These are phyloP conservation scores for Pleurotus pulmonarius DNA, from an alignment of 768 basidiomycete species.

Conservation along the genomic window DNA sequence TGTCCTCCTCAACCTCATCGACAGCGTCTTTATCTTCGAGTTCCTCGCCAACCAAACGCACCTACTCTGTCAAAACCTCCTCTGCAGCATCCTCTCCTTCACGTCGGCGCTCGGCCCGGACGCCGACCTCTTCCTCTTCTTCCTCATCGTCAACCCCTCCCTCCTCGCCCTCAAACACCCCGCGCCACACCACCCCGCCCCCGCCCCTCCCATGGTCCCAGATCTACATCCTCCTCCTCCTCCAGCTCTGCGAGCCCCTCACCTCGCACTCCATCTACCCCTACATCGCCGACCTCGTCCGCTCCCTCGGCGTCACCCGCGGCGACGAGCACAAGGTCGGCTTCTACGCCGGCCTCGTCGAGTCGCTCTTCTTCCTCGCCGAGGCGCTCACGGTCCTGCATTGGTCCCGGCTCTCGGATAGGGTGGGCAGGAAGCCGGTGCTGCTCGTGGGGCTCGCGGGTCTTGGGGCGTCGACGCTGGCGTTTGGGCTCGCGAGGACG, in stretches of 20 bases:
- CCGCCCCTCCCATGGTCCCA: conserved; percentile 35
- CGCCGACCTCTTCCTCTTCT: no score
- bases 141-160: no score
- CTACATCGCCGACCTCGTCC: conserved; percentile 64
- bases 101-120: no score
- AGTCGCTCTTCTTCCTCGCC: conserved; percentile 58
- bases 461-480: conserved; percentile 47
- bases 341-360: conserved; percentile 65
- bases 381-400: conserved; percentile 57
- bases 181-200: no score
- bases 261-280: conserved; percentile 57
- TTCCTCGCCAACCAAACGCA: no score
- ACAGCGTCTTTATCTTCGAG: no score
- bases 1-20: no score
- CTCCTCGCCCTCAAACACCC: no score
- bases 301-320: conserved; percentile 57
- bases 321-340: conserved; percentile 64
- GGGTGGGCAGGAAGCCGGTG: conserved; percentile 58
- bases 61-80: no score
- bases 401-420: conserved; percentile 63
- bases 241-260: conserved; percentile 48
- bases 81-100: no score
- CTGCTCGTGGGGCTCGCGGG: conserved; percentile 54
- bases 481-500: conserved; percentile 60
- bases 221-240: conserved; percentile 40